phyloP scores from a whole-genome alignment of 805 yeast species.

The Teunomyces pallodes region DNA sequence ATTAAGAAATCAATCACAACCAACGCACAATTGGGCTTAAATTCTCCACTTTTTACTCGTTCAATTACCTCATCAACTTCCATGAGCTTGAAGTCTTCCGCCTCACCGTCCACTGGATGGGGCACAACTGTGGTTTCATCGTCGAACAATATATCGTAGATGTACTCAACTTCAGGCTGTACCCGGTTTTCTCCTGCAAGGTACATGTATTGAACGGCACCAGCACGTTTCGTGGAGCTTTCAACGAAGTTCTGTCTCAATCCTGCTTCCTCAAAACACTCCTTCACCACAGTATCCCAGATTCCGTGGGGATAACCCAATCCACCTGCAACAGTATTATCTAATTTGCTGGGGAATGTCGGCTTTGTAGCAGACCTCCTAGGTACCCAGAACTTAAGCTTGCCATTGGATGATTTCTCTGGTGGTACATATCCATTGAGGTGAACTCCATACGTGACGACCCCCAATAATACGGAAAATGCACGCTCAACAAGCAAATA shows the following conservation, averaged over 20 bases:
- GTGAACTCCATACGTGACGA: constrained; percentile 88
- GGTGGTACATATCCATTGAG: constrained; percentile 72
- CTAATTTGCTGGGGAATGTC: constrained; percentile 88
- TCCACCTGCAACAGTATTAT: constrained; percentile 95
- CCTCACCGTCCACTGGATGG: constrained; percentile 50
- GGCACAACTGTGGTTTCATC: constrained; percentile 45
- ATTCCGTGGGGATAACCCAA: constrained; percentile 76
- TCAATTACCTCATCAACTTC: constrained; percentile 52
- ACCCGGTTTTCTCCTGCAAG: constrained; percentile 51
- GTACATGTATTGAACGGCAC: constrained; percentile 68
- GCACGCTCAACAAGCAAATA: constrained; percentile 80
- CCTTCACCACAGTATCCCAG: constrained; percentile 78
- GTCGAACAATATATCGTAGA: constrained; percentile 66
- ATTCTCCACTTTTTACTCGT: constrained; percentile 55
- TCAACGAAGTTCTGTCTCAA: constrained; percentile 51
- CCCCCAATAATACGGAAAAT: constrained; percentile 76
- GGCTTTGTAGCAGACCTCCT: constrained; percentile 72
- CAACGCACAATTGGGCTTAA: constrained; percentile 87
- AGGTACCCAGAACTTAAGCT: constrained; percentile 76
- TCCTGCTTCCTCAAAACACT: constrained; percentile 90
- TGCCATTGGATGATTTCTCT: constrained; percentile 31
- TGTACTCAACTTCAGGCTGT: constrained; percentile 86
- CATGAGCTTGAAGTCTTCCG: constrained; percentile 68
- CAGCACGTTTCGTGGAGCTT: constrained; percentile 47
- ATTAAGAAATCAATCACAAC: constrained; percentile 80